Base-by-base conservation (phyloP, 129 eudicot genomes). In the Solidago caesia region DNA sequence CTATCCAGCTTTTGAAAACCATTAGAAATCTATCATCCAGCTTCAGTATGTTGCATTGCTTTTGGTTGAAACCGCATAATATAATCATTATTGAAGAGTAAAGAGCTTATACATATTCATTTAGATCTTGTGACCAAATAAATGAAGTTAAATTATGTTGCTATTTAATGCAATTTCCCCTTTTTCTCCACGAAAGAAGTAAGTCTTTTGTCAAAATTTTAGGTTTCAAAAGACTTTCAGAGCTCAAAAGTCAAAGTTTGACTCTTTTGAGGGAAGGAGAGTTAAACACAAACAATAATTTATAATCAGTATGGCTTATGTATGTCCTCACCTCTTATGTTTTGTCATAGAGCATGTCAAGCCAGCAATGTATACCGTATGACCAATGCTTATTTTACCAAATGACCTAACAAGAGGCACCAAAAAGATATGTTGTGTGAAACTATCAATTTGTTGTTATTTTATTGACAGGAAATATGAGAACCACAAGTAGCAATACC, bases 311-410 rank as follows among this genome's bases (percentile, higher is more conserved):
- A 47, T 49, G 52, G 44, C 65, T 78, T 53, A 52, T 27, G 45
- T 26, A 72, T 27, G 68, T 49, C 53, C 79, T 85, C 51, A 94
- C 98, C 87, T 57, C 56, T 91, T 87, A 61, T 73, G 13, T 74
- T 82, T 83, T 56, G 87, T 69, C 81, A 80, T 44, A 51, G 83
- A 82, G 86, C 89, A 91, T 76, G 87, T 85, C 81, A 94, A 86
- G 65, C 99, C 97, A 78, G 90, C 83, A 67, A 94, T 78, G 75
- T 85, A 88, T 53, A 94, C 84, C 4, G 83, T 80, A 77, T 94
- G 99, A 47, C 99, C 99, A 12, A 78, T 75, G 58, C 83, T 86
- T 83, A 94, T 49, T 82, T 93, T 88, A 76, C 97, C 97, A 69
- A 88, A 51, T 53, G 98, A 91, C 99, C 96, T 91, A 77, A 77